Evolutionary conservation across 352 stramenopile genomes (phyloP), one percentile per base, ranked within the genome.

Genomic region (Saprolegnia diclina): DNA sequence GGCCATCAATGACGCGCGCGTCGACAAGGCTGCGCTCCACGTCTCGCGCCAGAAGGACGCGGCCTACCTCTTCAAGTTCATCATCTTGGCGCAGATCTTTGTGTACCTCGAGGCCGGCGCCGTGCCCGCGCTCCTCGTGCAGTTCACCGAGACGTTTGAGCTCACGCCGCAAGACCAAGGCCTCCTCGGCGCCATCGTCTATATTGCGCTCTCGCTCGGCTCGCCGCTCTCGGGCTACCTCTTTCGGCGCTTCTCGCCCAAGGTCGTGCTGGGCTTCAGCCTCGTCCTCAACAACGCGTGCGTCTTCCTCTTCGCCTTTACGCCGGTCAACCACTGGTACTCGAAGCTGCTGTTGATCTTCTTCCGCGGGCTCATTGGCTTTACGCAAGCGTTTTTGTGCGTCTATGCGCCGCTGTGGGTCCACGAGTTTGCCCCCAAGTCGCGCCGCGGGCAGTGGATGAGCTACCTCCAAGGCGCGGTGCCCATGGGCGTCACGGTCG

Each of bases 331-430:
- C 24, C 26, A 73, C 22, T 87, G 81, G 77, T 90, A 84, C 73
- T 90, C 85, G 57, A 92, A 88, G 74, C 71, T 78, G 11, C 68
- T 94, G 62, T 83, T 95, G 45, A 91, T 95, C 37, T 67, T 75
- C 4, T 68, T 92, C 50, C 84, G 87, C 11, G 83, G 76, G 18
- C 74, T 88, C 24, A 86, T 95, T 21, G 87, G 87, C 16, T 74
- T 90, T 37, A 89, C 82, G 35, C 87, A 95, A 68, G 82, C 85
- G 21, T 91, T 94, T 53, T 82, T 89, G 71, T 92, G 83, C 65
- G 86, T 95, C 40, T 95, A 92, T 73, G 83, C 86, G 56, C 87
- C 87, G 55, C 73, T 95, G 0, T 95, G 87, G 87, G 86, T 93
- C 50, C 84, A 95, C 74, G 87, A 94, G 66, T 93, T 92, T 75